Evolutionary conservation across 805 yeast genomes (phyloP), one percentile per base, ranked within the genome.

Genomic region (Wickerhamomyces queroliae): DNA sequence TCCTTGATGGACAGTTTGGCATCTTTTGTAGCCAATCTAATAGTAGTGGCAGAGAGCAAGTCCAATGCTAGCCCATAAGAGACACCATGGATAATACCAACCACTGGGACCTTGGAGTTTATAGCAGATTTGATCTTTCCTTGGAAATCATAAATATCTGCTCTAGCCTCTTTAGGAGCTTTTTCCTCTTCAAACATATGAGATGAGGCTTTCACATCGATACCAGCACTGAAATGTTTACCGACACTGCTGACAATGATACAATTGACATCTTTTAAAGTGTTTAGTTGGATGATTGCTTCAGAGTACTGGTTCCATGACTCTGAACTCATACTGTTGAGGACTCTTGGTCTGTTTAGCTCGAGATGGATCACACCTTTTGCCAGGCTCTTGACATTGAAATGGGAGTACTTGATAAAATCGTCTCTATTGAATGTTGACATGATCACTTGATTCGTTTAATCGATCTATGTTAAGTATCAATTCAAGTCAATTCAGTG

Each of bases 21-120:
- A 46, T 74, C 82, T 23, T 62, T 61, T 3, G 78, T 62, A 10
- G 78, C 76, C 11, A 79, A 56, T 37, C 90, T 69, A 19, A 84
- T 73, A 13, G 78, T 69, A 22, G 72, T 68, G 0, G 83, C 74
- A 12, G 80, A 61, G 7, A 82, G 61, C 33, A 84, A 72, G 56
- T 84, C 93, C 16, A 85, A 47, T 0, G 83, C 91, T 35, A 85
- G 66, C 0, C 95, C 95, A 48, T 65, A 71, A 35, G 71, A 59
- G 10, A 72, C 64, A 0, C 93, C 93, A 58, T 84, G 87, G 33
- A 76, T 63, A 1, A 83, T 70, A 3, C 74, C 75, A 44, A 84
- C 79, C 10, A 87, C 83, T 4, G 95, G 84, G 12, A 77, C 72
- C 16, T 50, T 48, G 39, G 74, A 72, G 4, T 46, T 41, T 0